Evolutionary conservation across 169 alveolate genomes (phyloP).

Genomic region (Eimeria mitis): DNA sequence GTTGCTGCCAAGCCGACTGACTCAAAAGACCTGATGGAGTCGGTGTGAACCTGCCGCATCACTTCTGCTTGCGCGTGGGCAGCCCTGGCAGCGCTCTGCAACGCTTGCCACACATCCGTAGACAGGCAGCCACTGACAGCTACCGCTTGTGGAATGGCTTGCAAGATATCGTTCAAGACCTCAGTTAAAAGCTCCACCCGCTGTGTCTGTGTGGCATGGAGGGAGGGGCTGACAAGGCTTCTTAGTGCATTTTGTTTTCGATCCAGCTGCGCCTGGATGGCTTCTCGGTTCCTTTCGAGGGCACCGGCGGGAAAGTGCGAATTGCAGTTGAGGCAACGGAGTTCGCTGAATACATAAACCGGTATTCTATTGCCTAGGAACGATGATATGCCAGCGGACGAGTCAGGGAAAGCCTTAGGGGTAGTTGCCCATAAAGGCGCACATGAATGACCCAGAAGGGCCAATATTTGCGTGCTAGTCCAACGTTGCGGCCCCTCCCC

Average conservation of each 20-base stretch:
- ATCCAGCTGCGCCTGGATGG: conserved; percentile 10
- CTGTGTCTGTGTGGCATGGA: neutral
- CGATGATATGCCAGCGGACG: neutral
- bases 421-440: conserved; percentile 2
- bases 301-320: neutral
- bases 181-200: neutral
- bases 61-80: conserved; percentile 19
- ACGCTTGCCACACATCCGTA: conserved; percentile 24
- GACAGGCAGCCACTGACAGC: conserved; percentile 56
- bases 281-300: conserved; percentile 25
- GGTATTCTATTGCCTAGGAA: neutral
- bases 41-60: neutral
- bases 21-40: neutral
- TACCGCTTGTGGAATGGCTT: conserved; percentile 14
- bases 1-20: conserved; percentile 16
- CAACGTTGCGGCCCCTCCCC: conserved; percentile 8
- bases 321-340: conserved; percentile 17
- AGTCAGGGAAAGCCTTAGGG: neutral
- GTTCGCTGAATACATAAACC: conserved; percentile 9
- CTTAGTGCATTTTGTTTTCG: neutral
- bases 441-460: conserved; percentile 51
- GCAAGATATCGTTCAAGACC: conserved; percentile 12
- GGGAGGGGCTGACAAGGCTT: neutral
- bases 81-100: conserved; percentile 54
- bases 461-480: conserved; percentile 24